Percentiles rank a stretch among this genome's conserved stretches.
These are phyloP conservation scores for Dendrobium officinale DNA, from an alignment of 106 monocot species.

Conservation along the genomic window DNA sequence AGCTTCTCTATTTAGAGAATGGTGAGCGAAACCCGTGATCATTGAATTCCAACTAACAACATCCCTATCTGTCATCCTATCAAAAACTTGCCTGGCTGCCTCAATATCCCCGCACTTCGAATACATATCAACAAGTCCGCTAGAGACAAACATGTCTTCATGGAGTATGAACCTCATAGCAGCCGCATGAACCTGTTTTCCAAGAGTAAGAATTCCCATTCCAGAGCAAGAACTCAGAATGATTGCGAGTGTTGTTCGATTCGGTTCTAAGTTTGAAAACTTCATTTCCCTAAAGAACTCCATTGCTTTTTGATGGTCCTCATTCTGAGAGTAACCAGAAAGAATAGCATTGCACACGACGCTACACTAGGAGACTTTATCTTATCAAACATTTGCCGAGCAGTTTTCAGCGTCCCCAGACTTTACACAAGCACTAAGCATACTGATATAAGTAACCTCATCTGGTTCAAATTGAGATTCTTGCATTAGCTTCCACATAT, in stretches of 20 bases:
- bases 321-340: constrained; percentile 58
- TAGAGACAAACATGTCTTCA: constrained; percentile 67
- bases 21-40: constrained; percentile 64
- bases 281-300: constrained; percentile 70
- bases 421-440: constrained; percentile 54
- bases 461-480: constrained; percentile 47
- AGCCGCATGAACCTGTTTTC: constrained; percentile 62
- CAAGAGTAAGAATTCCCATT: constrained; percentile 40
- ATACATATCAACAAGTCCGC: constrained; percentile 87
- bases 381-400: constrained; percentile 49
- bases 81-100: constrained; percentile 42
- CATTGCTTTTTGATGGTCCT: constrained; percentile 40
- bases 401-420: constrained; percentile 43
- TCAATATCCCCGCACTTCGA: constrained; percentile 66
- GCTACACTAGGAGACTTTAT: constrained; percentile 48
- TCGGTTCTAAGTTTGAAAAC: constrained; percentile 33
- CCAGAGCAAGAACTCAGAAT: constrained; percentile 65
- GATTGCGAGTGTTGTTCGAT: constrained; percentile 63
- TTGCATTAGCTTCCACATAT: constrained; percentile 47
- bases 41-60: constrained; percentile 93
- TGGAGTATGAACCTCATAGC: constrained; percentile 48
- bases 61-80: constrained; percentile 60
- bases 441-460: constrained; percentile 60
- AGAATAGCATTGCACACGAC: constrained; percentile 71
- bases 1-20: constrained; percentile 54